phyloP scores from a whole-genome alignment of 805 yeast genomes.

The Lipomyces chichibuensis region DNA sequence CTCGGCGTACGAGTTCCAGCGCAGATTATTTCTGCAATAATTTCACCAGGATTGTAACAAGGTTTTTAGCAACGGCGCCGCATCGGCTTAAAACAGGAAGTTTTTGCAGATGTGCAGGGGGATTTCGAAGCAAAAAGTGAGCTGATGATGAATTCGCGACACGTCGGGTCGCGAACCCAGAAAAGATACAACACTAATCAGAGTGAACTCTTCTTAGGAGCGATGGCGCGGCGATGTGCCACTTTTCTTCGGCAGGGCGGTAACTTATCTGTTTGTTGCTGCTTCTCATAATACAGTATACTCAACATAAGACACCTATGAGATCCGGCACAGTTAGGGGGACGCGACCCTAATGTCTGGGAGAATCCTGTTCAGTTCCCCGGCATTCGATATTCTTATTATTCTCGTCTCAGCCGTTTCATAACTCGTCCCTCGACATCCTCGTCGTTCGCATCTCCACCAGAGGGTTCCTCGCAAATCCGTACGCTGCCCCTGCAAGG shows the following conservation, averaged over 20 bases:
- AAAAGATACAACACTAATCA: background rate
- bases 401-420: background rate
- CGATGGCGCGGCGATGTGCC: background rate
- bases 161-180: background rate
- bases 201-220: background rate
- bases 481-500: too few species aligned
- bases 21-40: background rate
- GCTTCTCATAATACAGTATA: background rate
- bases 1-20: too few species aligned
- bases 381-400: background rate
- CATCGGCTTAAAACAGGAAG: background rate
- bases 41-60: background rate
- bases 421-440: too few species aligned
- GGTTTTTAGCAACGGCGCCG: background rate
- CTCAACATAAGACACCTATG: background rate
- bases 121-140: background rate
- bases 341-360: background rate
- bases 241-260: background rate
- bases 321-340: background rate
- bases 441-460: too few species aligned
- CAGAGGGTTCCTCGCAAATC: too few species aligned
- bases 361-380: background rate
- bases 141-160: conserved; percentile 4
- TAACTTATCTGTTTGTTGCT: background rate
- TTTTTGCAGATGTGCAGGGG: conserved; percentile 4